A percentile compares a stretch with the other conserved stretches of the same genome.
These are phyloP conservation scores for Alternaria gansuensis DNA, from an alignment of 2,329 filamentous ascomycete genomes.

Conservation along the genomic window DNA sequence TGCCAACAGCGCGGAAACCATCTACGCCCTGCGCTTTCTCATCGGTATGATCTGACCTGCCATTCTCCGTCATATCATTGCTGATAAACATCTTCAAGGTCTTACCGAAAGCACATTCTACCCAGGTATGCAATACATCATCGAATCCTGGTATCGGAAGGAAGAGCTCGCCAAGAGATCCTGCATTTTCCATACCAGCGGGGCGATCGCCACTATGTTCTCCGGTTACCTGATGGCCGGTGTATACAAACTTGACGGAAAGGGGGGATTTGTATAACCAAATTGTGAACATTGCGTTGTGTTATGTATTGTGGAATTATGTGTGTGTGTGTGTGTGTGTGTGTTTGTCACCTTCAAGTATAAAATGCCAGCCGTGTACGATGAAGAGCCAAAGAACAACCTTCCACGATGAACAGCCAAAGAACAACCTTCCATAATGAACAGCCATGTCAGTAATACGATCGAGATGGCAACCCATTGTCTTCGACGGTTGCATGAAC, in stretches of 20 bases:
- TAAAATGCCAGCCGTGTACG: too few species aligned
- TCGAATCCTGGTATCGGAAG: conserved; percentile 33
- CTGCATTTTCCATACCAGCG: conserved; percentile 29
- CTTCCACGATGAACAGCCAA: too few species aligned
- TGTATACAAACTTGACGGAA: conserved; percentile 66
- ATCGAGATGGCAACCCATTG: conserved; percentile 31
- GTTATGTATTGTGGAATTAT: too few species aligned
- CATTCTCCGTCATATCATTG: too few species aligned
- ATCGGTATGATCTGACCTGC: too few species aligned
- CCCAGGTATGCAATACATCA: conserved; percentile 55
- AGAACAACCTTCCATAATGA: too few species aligned
- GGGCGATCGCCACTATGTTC: conserved; percentile 28
- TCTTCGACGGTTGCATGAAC: conserved; percentile 32
- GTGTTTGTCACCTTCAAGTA: too few species aligned
- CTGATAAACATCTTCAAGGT: too few species aligned
- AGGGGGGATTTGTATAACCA: conserved; percentile 65
- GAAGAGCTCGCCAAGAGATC: conserved; percentile 29
- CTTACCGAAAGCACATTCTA: conserved; percentile 62
- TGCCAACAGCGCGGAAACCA: conserved; percentile 14
- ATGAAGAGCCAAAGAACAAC: too few species aligned
- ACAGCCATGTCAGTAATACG: too few species aligned
- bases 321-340: too few species aligned
- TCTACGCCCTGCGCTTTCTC: conserved; percentile 28
- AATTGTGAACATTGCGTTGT: too few species aligned
- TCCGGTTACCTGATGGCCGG: conserved; percentile 60